Evolutionary conservation across 257 asterid genomes (phyloP), one percentile per base, ranked within the genome.

Genomic region (Perilla frutescens): DNA sequence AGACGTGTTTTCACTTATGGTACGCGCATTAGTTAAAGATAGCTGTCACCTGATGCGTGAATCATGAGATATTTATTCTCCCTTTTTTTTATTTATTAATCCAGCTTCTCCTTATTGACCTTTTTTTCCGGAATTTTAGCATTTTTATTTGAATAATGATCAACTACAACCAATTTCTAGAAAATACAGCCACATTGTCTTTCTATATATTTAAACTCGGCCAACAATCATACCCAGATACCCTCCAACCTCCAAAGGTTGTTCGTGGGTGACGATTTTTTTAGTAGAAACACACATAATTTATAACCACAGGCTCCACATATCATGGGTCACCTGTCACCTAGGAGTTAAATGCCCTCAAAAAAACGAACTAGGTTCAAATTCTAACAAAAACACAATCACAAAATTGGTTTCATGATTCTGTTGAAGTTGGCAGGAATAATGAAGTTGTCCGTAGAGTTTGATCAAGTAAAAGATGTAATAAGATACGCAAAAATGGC

Each of bases 61-160:
- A 74, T 53, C 31, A 50, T 62, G 60, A 71, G 68, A 20, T 20
- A 20, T 20, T 20, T 20, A 20, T 20, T 20, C 26, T 20, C 26
- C 26, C 26, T 20, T 20, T 20, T 20, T 34, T 8, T 1, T 9
- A 11, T 2, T 69, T 53, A 63, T 54, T 63, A 12, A 1, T 44
- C 71, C 72, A 69, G 26, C 71, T 69, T 60, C 76, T 51, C 66
- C 49, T 43, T 54, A 15, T 77, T 77, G 68, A 45, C 76, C 37
- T 26, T 45, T 1, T 32, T 56, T 73, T 37, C 44, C 2, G 4
- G 9, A 67, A 20, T 29, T 74, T 32, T 6, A 47, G 47, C 48
- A 37, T 39, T 1, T 3, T 3, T 3, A 55, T 10, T 49, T 62
- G 6, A 48, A 49, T 10, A 11, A 49, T 26, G 6, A 59, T 57